Percentiles rank a stretch among this genome's conserved stretches.
Evolutionary conservation across 2,329 filamentous ascomycete genomes (phyloP).

Genomic region (Alternaria sp.): DNA sequence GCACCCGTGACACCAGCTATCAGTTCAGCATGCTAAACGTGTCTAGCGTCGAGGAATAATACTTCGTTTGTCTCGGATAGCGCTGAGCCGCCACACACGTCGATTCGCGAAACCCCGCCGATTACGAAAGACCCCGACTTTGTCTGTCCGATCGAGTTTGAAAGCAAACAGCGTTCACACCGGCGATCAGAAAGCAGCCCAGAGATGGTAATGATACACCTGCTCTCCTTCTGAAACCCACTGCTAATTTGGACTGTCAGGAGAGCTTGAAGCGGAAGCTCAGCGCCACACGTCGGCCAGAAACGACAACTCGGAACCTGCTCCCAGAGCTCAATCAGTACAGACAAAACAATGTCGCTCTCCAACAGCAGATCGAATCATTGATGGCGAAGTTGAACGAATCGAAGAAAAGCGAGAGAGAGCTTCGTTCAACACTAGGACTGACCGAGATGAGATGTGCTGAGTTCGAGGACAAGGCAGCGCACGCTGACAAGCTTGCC

Average conservation of each 20-base stretch:
- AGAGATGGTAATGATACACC: constrained; percentile 32
- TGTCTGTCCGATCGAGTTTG: constrained; percentile 29
- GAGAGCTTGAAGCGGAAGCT: constrained; percentile 50
- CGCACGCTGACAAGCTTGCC: constrained; percentile 32
- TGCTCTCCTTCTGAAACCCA: not conserved
- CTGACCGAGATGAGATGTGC: constrained; percentile 42
- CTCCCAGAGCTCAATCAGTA: constrained; percentile 49
- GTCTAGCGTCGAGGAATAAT: constrained; percentile 38
- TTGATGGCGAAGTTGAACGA: constrained; percentile 51
- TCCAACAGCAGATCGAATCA: constrained; percentile 46
- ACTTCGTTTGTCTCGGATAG: constrained; percentile 35
- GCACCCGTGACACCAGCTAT: constrained; percentile 9
- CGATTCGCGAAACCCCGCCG: constrained; percentile 26
- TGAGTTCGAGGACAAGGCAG: constrained; percentile 37
- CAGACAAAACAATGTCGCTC: constrained; percentile 44
- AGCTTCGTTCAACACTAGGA: constrained; percentile 37
- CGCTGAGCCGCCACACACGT: constrained; percentile 27
- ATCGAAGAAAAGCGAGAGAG: constrained; percentile 45
- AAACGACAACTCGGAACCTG: constrained; percentile 43
- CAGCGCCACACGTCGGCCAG: constrained; percentile 40
- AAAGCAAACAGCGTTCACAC: constrained; percentile 36
- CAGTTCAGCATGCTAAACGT: constrained; percentile 23
- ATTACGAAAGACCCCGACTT: constrained; percentile 26
- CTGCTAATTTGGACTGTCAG: not conserved
- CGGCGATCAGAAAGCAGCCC: constrained; percentile 26